These are phyloP conservation scores for Panus rudis DNA, from an alignment of 768 basidiomycete genomes.

Conservation along the genomic window DNA sequence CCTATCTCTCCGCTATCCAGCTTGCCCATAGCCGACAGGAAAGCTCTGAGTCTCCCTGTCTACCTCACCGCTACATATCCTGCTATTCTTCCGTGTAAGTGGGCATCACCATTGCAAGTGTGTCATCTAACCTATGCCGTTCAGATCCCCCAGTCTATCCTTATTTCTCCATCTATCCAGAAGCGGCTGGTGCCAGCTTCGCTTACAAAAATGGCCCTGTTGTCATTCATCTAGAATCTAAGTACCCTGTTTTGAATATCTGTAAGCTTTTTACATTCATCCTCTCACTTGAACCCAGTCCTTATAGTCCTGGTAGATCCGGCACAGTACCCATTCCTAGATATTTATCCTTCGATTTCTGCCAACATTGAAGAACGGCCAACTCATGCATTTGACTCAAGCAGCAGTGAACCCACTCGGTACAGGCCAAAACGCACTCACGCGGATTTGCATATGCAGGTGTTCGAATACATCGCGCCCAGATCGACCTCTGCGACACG, in stretches of 20 bases:
- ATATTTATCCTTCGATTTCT: constrained; percentile 14
- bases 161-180: constrained; percentile 22
- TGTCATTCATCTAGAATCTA: not conserved
- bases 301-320: constrained; percentile 9
- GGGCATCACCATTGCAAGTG: not conserved
- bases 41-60: constrained; percentile 5
- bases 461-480: not conserved
- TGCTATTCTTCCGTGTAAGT: constrained; percentile 18
- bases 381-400: too few relatives aligned
- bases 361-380: too few relatives aligned
- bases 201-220: not conserved
- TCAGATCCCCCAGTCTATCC: constrained; percentile 22
- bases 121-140: not conserved
- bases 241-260: constrained; percentile 15
- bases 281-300: not conserved
- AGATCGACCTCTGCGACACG: too few relatives aligned
- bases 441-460: constrained; percentile 15
- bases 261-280: constrained; percentile 9
- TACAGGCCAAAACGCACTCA: constrained; percentile 16
- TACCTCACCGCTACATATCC: constrained; percentile 13
- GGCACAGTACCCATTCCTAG: constrained; percentile 19
- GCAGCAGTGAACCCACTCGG: too few relatives aligned
- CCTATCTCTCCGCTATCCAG: constrained; percentile 13
- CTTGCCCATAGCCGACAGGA: constrained; percentile 8
- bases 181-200: not conserved